phyloP scores from a whole-genome alignment of 1,284 basidiomycete species.

The Rhodotorula sp. region DNA sequence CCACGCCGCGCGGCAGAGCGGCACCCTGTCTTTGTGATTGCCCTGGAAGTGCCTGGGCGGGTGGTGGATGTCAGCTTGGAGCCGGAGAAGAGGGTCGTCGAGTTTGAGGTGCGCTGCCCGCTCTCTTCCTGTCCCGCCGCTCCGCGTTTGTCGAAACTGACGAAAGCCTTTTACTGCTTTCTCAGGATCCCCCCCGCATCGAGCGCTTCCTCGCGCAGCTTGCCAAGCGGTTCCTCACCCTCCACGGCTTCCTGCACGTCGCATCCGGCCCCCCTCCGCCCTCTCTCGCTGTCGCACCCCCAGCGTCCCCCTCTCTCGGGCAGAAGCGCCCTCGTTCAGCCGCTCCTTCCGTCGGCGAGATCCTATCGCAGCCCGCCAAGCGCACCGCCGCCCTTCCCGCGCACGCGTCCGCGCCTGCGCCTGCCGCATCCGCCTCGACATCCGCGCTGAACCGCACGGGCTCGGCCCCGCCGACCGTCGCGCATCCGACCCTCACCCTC shows the following conservation, averaged over 20 bases:
- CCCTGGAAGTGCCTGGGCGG: conserved; percentile 64
- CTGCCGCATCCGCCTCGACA: neutral
- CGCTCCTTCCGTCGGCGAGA: neutral
- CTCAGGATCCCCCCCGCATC: conserved; percentile 61
- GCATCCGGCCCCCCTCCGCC: neutral
- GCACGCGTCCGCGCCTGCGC: neutral
- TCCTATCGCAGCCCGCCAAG: neutral
- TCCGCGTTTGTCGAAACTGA: neutral
- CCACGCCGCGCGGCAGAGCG: conserved; percentile 63
- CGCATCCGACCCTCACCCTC: conserved; percentile 4
- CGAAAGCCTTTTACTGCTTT: neutral
- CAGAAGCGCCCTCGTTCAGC: neutral
- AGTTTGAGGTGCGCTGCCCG: conserved; percentile 62
- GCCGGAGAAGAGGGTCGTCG: conserved; percentile 68
- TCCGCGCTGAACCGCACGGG: neutral
- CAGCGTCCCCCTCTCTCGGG: neutral
- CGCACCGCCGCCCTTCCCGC: neutral
- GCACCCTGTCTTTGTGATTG: conserved; percentile 76
- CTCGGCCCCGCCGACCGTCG: neutral
- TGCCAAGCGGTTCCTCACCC: conserved; percentile 66
- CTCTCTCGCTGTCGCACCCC: neutral
- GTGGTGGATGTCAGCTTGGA: conserved; percentile 75
- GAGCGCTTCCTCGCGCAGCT: conserved; percentile 61
- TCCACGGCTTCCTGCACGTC: conserved; percentile 62
- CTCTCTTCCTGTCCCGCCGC: neutral